Percentiles rank a stretch among this genome's conserved stretches.
These are phyloP conservation scores for Umbellularia californica DNA, from an alignment of 164 flowering plant species.

Conservation along the genomic window DNA sequence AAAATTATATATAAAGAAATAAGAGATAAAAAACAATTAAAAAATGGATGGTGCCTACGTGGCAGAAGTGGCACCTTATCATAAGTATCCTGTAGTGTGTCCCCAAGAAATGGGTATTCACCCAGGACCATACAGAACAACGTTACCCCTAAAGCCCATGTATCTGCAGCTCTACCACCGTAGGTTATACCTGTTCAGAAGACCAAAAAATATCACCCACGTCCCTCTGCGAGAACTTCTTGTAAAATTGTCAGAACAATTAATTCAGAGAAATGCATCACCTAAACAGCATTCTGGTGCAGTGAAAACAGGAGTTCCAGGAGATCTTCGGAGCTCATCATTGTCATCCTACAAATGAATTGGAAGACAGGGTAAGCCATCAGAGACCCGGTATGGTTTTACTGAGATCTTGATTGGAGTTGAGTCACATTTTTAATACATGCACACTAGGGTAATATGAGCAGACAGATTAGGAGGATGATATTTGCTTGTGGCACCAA, in stretches of 20 bases:
- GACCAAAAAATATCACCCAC: neutral
- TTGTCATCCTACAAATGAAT: slow-evolving; percentile 54
- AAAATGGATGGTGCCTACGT: neutral
- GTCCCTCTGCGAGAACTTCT: neutral
- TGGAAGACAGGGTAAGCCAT: neutral
- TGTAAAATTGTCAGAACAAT: neutral
- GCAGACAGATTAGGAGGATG: no score
- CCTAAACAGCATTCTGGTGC: slow-evolving; percentile 91
- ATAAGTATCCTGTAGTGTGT: slow-evolving; percentile 85
- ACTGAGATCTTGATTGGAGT: neutral
- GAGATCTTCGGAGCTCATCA: slow-evolving; percentile 84
- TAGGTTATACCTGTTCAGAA: slow-evolving; percentile 62
- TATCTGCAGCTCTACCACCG: slow-evolving; percentile 89
- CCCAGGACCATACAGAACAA: slow-evolving; percentile 78
- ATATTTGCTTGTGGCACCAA: no score
- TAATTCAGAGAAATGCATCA: neutral
- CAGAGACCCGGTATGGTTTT: neutral
- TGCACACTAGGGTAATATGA: no score
- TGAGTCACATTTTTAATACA: neutral
- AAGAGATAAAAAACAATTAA: neutral
- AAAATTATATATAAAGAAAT: neutral
- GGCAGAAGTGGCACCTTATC: slow-evolving; percentile 54
- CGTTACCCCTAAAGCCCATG: slow-evolving; percentile 96
- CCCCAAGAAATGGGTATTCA: slow-evolving; percentile 85
- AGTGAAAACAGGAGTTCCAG: slow-evolving; percentile 48